Evolutionary conservation across 176 grass and related monocot species (phyloP).

Genomic region (Secale cereale): DNA sequence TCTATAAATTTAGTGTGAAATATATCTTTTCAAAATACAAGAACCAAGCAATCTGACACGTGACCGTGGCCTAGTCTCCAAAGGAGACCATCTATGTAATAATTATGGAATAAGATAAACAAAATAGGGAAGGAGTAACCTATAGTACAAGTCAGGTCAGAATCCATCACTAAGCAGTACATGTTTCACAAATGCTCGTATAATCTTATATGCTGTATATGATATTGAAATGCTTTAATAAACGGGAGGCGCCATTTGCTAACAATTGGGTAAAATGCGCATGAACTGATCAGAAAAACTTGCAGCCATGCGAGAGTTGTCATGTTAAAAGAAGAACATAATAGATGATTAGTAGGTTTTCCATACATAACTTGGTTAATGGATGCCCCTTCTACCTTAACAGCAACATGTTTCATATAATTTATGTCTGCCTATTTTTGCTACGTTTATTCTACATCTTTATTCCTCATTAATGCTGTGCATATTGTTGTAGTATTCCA

Average conservation of each 20-base stretch:
- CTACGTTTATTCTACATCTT: neutral
- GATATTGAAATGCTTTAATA: neutral
- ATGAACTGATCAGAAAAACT: neutral
- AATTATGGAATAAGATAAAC: conserved; percentile 10
- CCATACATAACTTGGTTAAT: neutral
- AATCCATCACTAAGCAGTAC: neutral
- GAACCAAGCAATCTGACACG: neutral
- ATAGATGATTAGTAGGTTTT: neutral
- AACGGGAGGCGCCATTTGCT: neutral
- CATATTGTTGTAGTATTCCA: neutral
- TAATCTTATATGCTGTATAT: neutral
- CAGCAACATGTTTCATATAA: neutral
- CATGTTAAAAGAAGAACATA: neutral
- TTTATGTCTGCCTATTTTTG: neutral
- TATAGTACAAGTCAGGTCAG: neutral
- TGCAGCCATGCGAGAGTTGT: neutral
- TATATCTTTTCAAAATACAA: neutral
- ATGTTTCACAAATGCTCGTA: neutral
- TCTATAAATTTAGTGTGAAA: neutral
- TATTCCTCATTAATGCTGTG: neutral
- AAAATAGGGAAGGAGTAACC: conserved; percentile 3
- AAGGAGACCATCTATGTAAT: neutral
- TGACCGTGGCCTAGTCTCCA: neutral
- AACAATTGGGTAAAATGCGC: neutral
- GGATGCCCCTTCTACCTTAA: conserved; percentile 1